phyloP scores from a whole-genome alignment of 345 rosid genomes.

The Melastoma malabathricum region DNA sequence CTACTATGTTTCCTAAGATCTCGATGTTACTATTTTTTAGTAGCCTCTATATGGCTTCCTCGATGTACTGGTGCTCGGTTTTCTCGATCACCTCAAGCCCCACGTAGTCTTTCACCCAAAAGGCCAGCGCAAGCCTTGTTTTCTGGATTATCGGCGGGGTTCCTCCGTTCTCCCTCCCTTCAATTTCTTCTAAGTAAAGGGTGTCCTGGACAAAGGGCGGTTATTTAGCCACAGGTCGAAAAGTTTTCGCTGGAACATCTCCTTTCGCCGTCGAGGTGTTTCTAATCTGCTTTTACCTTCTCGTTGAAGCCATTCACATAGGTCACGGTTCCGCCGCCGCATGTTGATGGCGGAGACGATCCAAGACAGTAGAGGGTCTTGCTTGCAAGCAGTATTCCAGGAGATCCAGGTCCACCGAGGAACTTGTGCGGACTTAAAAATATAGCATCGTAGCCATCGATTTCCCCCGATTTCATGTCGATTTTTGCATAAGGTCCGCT shows the following conservation, averaged over 20 bases:
- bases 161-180: constrained; percentile 45
- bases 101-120: constrained; percentile 45
- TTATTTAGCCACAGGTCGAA: not conserved
- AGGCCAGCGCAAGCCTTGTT: constrained; percentile 35
- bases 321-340: constrained; percentile 51
- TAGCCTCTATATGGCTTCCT: constrained; percentile 30
- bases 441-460: constrained; percentile 45
- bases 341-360: constrained; percentile 46
- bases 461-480: constrained; percentile 36
- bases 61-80: constrained; percentile 21
- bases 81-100: constrained; percentile 18
- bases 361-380: constrained; percentile 27
- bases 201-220: constrained; percentile 32
- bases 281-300: constrained; percentile 15
- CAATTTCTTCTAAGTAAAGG: constrained; percentile 27
- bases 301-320: constrained; percentile 42
- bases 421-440: constrained; percentile 50
- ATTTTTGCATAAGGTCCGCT: constrained; percentile 48
- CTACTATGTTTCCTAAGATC: constrained; percentile 29
- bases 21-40: constrained; percentile 22
- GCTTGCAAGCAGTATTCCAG: constrained; percentile 41
- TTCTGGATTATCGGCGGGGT: constrained; percentile 51
- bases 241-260: not conserved
- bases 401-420: constrained; percentile 49
- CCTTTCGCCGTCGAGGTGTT: not conserved